These are phyloP conservation scores for Rostrohypoxylon terebratum DNA, from an alignment of 495 filamentous ascomycete species.

Conservation along the genomic window DNA sequence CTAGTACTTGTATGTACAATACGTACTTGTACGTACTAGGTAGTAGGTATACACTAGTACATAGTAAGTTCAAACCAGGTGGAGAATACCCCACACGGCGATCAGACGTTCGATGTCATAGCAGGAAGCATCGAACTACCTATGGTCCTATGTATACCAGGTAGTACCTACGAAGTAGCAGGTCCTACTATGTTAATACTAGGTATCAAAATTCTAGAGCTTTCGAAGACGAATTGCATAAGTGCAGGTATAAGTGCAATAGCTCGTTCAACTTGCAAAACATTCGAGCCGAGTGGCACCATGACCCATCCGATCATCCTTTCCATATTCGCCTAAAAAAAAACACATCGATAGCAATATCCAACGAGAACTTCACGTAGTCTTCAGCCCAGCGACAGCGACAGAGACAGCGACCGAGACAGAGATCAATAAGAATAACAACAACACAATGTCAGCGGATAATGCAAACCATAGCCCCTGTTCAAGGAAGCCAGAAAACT, in stretches of 20 bases:
- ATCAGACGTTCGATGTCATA: slow-evolving; percentile 1
- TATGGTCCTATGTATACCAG: too few species aligned
- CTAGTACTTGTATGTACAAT: too few species aligned
- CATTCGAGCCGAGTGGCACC: slow-evolving; percentile 1
- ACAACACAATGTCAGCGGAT: slow-evolving; percentile 4
- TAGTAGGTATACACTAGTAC: too few species aligned
- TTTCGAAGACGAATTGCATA: slow-evolving; percentile 10
- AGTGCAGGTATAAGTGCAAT: not conserved
- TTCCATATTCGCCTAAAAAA: slow-evolving; percentile 60
- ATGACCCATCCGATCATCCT: slow-evolving; percentile 50
- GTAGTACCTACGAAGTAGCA: too few species aligned
- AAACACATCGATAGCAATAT: slow-evolving; percentile 57
- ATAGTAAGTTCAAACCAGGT: not conserved
- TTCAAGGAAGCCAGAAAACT: not conserved
- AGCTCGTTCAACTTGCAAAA: not conserved
- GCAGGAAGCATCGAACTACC: not conserved
- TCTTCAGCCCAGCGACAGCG: slow-evolving; percentile 37
- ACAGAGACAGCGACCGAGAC: too few species aligned
- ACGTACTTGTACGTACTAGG: too few species aligned
- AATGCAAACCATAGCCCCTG: not conserved
- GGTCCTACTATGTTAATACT: too few species aligned
- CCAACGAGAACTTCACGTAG: slow-evolving; percentile 50
- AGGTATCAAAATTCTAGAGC: slow-evolving; percentile 26
- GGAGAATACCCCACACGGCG: not conserved
- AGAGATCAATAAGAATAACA: too few species aligned